These are phyloP conservation scores for Acephala macrosclerotiorum DNA, from an alignment of 2,329 filamentous ascomycete species.

Conservation along the genomic window DNA sequence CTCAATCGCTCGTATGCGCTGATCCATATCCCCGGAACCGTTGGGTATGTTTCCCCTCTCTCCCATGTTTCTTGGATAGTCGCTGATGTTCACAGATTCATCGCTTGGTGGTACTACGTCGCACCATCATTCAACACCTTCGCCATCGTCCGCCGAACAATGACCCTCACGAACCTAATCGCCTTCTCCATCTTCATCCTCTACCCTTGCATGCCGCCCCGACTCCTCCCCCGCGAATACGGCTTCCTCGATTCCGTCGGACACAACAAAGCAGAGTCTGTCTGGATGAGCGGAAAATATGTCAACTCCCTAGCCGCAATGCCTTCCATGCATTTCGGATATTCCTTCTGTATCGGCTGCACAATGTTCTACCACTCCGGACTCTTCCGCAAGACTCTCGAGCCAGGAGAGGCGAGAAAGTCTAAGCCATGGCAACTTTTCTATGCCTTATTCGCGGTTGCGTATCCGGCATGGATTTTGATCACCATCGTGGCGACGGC, in stretches of 20 bases:
- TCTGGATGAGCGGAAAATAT: slow-evolving; percentile 58
- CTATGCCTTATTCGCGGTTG: slow-evolving; percentile 51
- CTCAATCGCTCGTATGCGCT: slow-evolving; percentile 66
- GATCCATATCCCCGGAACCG: slow-evolving; percentile 67
- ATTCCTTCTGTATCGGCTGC: slow-evolving; percentile 59
- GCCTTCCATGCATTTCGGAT: slow-evolving; percentile 62
- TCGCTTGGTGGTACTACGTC: slow-evolving; percentile 69
- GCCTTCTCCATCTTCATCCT: slow-evolving; percentile 59
- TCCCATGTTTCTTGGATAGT: too few relatives aligned
- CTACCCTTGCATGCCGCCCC: slow-evolving; percentile 60
- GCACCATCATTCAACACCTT: slow-evolving; percentile 58
- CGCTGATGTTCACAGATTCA: slow-evolving; percentile 54
- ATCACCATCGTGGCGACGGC: slow-evolving; percentile 60
- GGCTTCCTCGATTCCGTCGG: slow-evolving; percentile 59
- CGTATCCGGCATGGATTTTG: slow-evolving; percentile 55
- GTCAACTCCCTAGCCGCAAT: slow-evolving; percentile 59
- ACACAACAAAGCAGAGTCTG: slow-evolving; percentile 55
- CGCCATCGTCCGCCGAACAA: slow-evolving; percentile 54
- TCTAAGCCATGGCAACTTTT: slow-evolving; percentile 51
- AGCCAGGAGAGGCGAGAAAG: slow-evolving; percentile 52
- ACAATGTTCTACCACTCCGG: slow-evolving; percentile 61
- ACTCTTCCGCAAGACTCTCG: slow-evolving; percentile 47
- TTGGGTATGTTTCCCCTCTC: slow-evolving; percentile 52
- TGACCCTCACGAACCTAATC: slow-evolving; percentile 61
- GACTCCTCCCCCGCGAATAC: slow-evolving; percentile 56